Percentiles rank a stretch among this genome's conserved stretches.
Conservation (phyloP, 2,329 filamentous ascomycete species). For the Aureobasidium sp. region DNA sequence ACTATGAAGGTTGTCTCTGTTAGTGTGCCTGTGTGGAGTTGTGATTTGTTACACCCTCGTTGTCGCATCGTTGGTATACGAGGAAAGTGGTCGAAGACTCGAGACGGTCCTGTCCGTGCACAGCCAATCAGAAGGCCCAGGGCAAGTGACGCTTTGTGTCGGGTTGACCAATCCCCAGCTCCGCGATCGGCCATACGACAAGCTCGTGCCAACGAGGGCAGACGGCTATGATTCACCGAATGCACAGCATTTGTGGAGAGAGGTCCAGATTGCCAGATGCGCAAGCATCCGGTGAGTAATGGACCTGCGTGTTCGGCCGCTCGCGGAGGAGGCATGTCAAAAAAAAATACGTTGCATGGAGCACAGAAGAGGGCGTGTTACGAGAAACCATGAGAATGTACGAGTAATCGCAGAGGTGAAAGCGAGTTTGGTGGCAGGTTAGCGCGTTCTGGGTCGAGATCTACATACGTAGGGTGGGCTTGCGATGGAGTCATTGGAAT, state of each 20-base stretch:
- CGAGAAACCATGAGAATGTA: background rate
- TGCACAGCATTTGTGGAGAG: conserved; percentile 4
- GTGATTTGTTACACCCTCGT: background rate
- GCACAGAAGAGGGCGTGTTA: background rate
- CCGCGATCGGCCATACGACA: conserved; percentile 1
- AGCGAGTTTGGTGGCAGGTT: conserved; percentile 1
- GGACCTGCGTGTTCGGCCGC: background rate
- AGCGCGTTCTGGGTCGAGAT: conserved; percentile 2
- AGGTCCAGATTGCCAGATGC: background rate
- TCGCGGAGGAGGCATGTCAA: background rate
- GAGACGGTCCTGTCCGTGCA: background rate
- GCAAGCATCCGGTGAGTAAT: background rate
- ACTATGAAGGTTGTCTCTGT: background rate
- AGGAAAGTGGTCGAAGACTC: background rate
- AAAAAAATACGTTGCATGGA: background rate
- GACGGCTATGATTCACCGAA: conserved; percentile 4
- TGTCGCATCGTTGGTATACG: background rate
- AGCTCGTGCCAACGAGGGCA: conserved; percentile 4
- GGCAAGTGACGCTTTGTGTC: conserved; percentile 1
- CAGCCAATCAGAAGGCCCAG: background rate
- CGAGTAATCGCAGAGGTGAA: conserved; percentile 6
- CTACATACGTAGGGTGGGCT: background rate
- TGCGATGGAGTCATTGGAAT: conserved; percentile 2
- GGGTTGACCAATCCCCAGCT: background rate
- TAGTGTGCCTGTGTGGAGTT: background rate